These are phyloP conservation scores for Kodamaea plutei DNA, from an alignment of 1,139 yeast genomes.

Conservation along the genomic window DNA sequence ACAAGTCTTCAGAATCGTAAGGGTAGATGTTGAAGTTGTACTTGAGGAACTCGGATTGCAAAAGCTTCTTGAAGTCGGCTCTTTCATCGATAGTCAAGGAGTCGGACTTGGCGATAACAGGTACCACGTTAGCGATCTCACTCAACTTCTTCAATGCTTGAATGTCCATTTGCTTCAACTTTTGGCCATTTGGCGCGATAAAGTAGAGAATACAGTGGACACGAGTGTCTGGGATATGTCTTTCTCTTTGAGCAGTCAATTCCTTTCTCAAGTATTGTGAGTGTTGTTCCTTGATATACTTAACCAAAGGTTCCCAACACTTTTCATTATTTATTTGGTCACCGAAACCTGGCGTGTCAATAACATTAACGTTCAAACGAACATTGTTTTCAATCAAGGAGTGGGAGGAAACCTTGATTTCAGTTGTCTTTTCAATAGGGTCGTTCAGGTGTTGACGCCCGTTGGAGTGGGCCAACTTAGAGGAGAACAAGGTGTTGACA, in stretches of 20 bases:
- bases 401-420: conserved; percentile 72
- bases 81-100: conserved; percentile 85
- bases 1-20: conserved; percentile 69
- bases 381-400: conserved; percentile 79
- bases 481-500: conserved; percentile 83
- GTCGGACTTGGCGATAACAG: conserved; percentile 92
- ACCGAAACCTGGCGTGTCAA: conserved; percentile 97
- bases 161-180: conserved; percentile 77
- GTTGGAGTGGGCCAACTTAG: conserved; percentile 67
- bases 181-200: conserved; percentile 81
- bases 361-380: conserved; percentile 75
- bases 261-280: conserved; percentile 90
- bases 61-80: conserved; percentile 63
- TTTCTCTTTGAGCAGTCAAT: conserved; percentile 92
- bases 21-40: conserved; percentile 83
- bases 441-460: conserved; percentile 67
- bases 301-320: conserved; percentile 96
- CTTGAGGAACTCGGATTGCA: conserved; percentile 73
- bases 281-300: conserved; percentile 95
- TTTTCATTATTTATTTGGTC: conserved; percentile 94
- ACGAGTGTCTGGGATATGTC: conserved; percentile 79
- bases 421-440: conserved; percentile 84
- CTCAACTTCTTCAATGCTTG: conserved; percentile 79
- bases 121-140: conserved; percentile 91
- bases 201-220: conserved; percentile 93